Evolutionary conservation across 306 rosid genomes (phyloP).

Genomic region (Boehmeria nivea): DNA sequence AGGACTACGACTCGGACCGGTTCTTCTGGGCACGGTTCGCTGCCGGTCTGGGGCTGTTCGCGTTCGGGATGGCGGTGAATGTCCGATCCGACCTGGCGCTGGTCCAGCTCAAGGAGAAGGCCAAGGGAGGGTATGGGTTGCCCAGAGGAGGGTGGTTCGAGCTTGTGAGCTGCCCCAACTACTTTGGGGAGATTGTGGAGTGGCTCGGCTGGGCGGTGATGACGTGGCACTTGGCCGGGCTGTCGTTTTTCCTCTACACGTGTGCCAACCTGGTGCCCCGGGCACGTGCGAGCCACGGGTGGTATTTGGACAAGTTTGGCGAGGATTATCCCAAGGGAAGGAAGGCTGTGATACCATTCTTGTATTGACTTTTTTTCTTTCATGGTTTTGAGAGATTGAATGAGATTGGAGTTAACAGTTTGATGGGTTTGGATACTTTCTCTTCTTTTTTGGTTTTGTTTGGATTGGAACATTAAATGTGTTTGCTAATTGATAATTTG

Average conservation of each 20-base stretch:
- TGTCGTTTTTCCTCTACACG: slow-evolving; percentile 60
- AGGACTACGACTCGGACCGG: slow-evolving; percentile 22
- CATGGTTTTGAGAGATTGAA: too few species aligned
- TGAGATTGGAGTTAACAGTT: too few species aligned
- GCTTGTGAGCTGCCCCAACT: slow-evolving; percentile 71
- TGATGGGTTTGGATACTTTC: too few species aligned
- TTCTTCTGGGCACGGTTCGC: slow-evolving; percentile 47
- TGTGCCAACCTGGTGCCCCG: slow-evolving; percentile 78
- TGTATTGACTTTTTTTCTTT: too few species aligned
- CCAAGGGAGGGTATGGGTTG: slow-evolving; percentile 44
- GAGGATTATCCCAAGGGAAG: slow-evolving; percentile 68
- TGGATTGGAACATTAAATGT: too few species aligned
- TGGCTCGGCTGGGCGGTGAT: slow-evolving; percentile 83
- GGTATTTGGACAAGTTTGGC: slow-evolving; percentile 85
- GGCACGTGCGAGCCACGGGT: slow-evolving; percentile 54
- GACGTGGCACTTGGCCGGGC: slow-evolving; percentile 70
- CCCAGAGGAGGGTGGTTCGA: slow-evolving; percentile 72
- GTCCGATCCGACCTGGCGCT: slow-evolving; percentile 56
- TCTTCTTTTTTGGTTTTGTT: too few species aligned
- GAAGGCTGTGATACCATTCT: slow-evolving; percentile 66
- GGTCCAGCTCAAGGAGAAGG: slow-evolving; percentile 40
- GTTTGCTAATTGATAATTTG: too few species aligned
- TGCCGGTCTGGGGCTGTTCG: slow-evolving; percentile 37
- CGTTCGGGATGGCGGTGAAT: slow-evolving; percentile 55
- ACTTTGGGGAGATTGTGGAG: slow-evolving; percentile 70